phyloP scores from a whole-genome alignment of 2,329 filamentous ascomycete genomes.

The Sclerotiophoma versabilis region DNA sequence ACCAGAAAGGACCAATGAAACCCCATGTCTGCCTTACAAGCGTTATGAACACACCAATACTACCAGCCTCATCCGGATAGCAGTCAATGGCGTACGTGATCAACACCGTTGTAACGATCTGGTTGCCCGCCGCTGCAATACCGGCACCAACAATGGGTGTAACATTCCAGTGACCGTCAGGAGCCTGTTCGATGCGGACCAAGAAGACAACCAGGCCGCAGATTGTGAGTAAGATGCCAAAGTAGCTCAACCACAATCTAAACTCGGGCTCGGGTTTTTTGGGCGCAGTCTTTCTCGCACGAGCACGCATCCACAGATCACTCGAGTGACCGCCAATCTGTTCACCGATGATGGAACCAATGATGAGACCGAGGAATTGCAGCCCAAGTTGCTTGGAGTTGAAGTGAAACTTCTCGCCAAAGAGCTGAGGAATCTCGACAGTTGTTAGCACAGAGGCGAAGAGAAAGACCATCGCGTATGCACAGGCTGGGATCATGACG shows the following conservation, averaged over 20 bases:
- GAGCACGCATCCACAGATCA: conserved; percentile 61
- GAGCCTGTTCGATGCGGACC: conserved; percentile 57
- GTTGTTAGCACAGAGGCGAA: conserved; percentile 62
- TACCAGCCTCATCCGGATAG: conserved; percentile 59
- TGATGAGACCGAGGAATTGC: conserved; percentile 64
- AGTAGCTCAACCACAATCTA: conserved; percentile 65
- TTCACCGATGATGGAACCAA: conserved; percentile 65
- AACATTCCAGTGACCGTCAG: conserved; percentile 59
- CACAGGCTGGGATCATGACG: conserved; percentile 59
- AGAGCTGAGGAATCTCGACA: conserved; percentile 67
- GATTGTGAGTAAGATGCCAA: conserved; percentile 60
- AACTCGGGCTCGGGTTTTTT: conserved; percentile 61
- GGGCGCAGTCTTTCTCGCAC: conserved; percentile 44
- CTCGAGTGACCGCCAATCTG: conserved; percentile 63
- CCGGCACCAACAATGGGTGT: conserved; percentile 63
- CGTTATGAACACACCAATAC: conserved; percentile 66
- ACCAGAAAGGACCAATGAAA: conserved; percentile 53
- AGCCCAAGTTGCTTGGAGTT: conserved; percentile 65
- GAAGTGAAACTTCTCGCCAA: conserved; percentile 63
- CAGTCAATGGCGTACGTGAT: conserved; percentile 68
- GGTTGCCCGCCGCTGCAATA: conserved; percentile 62
- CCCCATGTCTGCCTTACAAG: conserved; percentile 60
- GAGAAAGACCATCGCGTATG: conserved; percentile 66
- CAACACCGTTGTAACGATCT: conserved; percentile 67
- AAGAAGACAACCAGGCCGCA: conserved; percentile 63